Conservation (phyloP, 2,329 filamentous ascomycete species). For the Cytospora piceicola region DNA sequence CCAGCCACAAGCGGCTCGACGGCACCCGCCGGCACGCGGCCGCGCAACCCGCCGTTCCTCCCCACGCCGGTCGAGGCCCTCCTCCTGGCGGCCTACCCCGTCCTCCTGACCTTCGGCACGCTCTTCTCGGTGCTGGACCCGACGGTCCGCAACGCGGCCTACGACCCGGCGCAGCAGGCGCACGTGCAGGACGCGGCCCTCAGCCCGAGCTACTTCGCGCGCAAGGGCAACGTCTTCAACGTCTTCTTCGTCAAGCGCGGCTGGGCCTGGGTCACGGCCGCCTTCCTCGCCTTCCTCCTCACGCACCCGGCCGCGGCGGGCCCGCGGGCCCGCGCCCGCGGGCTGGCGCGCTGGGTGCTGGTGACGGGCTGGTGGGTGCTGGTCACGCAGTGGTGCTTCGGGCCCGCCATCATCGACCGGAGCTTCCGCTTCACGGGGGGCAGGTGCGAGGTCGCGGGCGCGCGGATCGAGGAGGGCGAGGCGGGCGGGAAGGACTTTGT, state of each 20-base stretch:
- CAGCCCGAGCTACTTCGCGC: conserved; percentile 86
- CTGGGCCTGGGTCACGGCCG: conserved; percentile 86
- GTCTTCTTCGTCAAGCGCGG: conserved; percentile 91
- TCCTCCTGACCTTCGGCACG: conserved; percentile 78
- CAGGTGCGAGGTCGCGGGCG: conserved; percentile 67
- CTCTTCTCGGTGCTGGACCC: conserved; percentile 81
- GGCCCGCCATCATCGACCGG: conserved; percentile 85
- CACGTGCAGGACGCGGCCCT: conserved; percentile 55
- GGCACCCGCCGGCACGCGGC: neutral
- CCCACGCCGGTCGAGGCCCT: conserved; percentile 70
- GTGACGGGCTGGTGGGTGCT: conserved; percentile 81
- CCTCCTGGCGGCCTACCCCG: conserved; percentile 73
- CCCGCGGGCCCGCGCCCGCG: conserved; percentile 56
- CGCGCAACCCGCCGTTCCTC: conserved; percentile 61
- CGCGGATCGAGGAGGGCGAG: conserved; percentile 51
- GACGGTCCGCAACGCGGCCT: conserved; percentile 64
- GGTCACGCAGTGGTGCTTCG: conserved; percentile 97
- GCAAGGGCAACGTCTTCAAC: conserved; percentile 93
- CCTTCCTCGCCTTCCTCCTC: conserved; percentile 71
- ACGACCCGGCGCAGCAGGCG: conserved; percentile 65
- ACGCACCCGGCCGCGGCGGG: conserved; percentile 63
- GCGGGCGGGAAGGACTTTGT: conserved; percentile 53
- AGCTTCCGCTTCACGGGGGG: conserved; percentile 89
- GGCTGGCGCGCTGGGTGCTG: conserved; percentile 65
- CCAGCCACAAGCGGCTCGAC: neutral